Evolutionary conservation across 228 moss, liverwort and hornwort species (phyloP).

Genomic region (Sphagnum magellanicum): DNA sequence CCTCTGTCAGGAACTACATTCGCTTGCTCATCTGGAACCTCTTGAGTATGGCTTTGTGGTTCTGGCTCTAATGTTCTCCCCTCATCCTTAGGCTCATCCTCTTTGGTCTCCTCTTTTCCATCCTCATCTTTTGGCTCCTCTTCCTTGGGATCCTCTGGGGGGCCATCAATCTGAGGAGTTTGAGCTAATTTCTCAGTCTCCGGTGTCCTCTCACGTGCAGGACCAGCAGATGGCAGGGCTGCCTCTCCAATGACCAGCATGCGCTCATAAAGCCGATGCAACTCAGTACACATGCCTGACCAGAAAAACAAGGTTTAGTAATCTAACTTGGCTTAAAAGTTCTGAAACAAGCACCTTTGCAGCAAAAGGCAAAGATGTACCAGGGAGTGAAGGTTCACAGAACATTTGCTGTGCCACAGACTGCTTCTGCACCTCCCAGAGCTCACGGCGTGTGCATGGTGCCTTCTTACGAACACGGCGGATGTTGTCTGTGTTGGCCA

Average conservation of each 20-base stretch:
- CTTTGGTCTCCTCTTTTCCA: constrained; percentile 16
- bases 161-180: constrained; percentile 26
- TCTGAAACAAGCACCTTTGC: neutral
- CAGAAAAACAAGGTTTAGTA: neutral
- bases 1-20: constrained; percentile 16
- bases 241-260: constrained; percentile 73
- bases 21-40: constrained; percentile 27
- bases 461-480: constrained; percentile 88
- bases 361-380: constrained; percentile 16
- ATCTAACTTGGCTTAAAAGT: neutral
- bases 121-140: neutral
- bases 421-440: constrained; percentile 76
- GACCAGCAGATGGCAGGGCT: constrained; percentile 57
- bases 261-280: constrained; percentile 57
- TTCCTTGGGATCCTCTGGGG: constrained; percentile 17
- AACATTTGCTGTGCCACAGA: constrained; percentile 53
- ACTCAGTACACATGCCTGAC: constrained; percentile 50
- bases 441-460: constrained; percentile 72
- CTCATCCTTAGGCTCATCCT: constrained; percentile 11
- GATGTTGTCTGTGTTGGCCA: constrained; percentile 78
- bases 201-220: constrained; percentile 23
- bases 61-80: neutral
- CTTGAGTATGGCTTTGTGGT: constrained; percentile 1
- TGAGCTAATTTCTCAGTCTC: constrained; percentile 34
- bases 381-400: constrained; percentile 73